Conservation (phyloP, 1,284 basidiomycete genomes). For the Naganishia albida region DNA sequence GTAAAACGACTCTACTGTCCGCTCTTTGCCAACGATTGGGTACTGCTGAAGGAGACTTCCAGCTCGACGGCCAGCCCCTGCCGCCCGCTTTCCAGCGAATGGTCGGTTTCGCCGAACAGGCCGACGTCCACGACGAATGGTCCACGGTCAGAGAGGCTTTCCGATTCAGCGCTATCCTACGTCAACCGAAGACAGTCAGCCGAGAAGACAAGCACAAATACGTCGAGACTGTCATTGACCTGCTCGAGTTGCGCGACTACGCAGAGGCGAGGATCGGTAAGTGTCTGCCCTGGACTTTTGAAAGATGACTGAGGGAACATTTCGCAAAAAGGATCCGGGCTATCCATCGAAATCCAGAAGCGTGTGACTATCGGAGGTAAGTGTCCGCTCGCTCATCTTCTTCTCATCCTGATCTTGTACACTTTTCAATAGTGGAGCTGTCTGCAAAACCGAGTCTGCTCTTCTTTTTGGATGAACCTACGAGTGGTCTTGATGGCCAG, state of each 20-base stretch:
- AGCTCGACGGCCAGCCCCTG: conserved; percentile 56
- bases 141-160: conserved; percentile 73
- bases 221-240: conserved; percentile 58
- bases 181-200: conserved; percentile 68
- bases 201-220: conserved; percentile 57
- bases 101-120: conserved; percentile 56
- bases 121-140: conserved; percentile 44
- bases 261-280: conserved; percentile 58
- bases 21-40: conserved; percentile 54
- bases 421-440: conserved; percentile 11
- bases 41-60: conserved; percentile 49
- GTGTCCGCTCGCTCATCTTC: conserved; percentile 37
- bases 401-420: not conserved
- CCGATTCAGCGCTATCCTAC: conserved; percentile 74
- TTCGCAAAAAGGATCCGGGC: conserved; percentile 38
- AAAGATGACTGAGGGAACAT: too few species aligned
- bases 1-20: conserved; percentile 55
- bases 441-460: conserved; percentile 47
- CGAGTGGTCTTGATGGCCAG: conserved; percentile 39
- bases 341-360: conserved; percentile 44
- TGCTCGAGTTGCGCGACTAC: conserved; percentile 57
- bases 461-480: conserved; percentile 56
- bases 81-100: conserved; percentile 58
- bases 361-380: conserved; percentile 55
- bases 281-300: not conserved